phyloP scores from a whole-genome alignment of 768 basidiomycete genomes.

The Pholiota microspora region DNA sequence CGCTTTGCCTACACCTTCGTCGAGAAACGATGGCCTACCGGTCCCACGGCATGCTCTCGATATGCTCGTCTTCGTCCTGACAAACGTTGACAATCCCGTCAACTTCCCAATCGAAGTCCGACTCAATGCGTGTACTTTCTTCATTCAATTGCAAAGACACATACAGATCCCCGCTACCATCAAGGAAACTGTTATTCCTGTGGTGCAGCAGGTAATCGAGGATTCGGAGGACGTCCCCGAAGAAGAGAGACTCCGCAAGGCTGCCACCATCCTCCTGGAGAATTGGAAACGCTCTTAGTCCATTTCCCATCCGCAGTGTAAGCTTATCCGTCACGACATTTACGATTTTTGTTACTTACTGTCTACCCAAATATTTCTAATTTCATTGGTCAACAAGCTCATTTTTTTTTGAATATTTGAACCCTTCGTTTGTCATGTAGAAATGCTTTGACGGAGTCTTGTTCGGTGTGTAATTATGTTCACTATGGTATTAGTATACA shows the following conservation, averaged over 20 bases:
- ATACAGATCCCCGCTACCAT: slow-evolving; percentile 44
- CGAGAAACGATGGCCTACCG: slow-evolving; percentile 35
- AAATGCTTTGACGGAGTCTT: not conserved
- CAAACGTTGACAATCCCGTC: slow-evolving; percentile 51
- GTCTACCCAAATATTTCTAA: not conserved
- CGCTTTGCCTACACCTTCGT: slow-evolving; percentile 44
- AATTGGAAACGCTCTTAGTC: slow-evolving; percentile 30
- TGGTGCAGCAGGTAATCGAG: slow-evolving; percentile 50
- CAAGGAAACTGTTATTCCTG: slow-evolving; percentile 48
- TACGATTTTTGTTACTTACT: not conserved
- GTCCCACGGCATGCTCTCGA: slow-evolving; percentile 61
- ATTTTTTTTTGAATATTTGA: not conserved
- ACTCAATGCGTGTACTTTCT: slow-evolving; percentile 70
- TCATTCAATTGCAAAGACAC: slow-evolving; percentile 61
- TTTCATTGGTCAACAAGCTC: not conserved
- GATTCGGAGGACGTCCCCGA: slow-evolving; percentile 32
- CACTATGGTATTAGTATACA: not conserved
- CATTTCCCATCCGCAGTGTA: not conserved
- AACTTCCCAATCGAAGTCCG: slow-evolving; percentile 76
- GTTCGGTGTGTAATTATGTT: not conserved
- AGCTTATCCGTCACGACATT: not conserved
- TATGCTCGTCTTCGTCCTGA: slow-evolving; percentile 62
- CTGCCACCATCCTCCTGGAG: slow-evolving; percentile 38
- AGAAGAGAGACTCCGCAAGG: slow-evolving; percentile 41
- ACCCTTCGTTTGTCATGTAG: not conserved